Evolutionary conservation across 345 rosid genomes (phyloP), one percentile per base, ranked within the genome.

Genomic region (Dipteronia dyeriana): DNA sequence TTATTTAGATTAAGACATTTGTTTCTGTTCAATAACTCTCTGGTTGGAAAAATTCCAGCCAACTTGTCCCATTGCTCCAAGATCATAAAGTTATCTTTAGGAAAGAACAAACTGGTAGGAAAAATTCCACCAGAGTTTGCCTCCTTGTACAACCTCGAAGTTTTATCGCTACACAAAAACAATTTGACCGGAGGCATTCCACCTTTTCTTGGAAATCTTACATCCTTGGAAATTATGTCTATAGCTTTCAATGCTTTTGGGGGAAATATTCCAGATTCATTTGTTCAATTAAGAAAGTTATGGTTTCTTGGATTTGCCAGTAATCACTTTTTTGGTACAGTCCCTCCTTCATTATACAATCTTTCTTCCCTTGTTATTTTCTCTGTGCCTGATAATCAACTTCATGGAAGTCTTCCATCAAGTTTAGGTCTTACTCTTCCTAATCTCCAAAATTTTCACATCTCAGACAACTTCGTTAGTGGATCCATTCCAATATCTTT

Each of bases 271-370:
- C 81, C 51, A 3, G 71, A 23, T 45, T 4, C 45, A 3, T 22
- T 79, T 6, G 80, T 75, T 47, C 60, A 17, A 13, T 31, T 79
- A 12, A 51, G 34, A 41, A 68, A 67, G 43, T 68, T 83, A 13
- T 9, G 6, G 13, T 1, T 7, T 34, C 20, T 78, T 34, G 26
- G 7, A 14, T 13, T 81, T 3, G 45, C 51, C 7, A 23, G 8
- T 5, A 84, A 81, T 41, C 14, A 43, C 19, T 16, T 84, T 9
- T 54, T 17, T 4, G 84, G 84, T 8, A 47, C 47, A 2, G 20
- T 78, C 20, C 86, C 82, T 67, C 19, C 73, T 10, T 53, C 77
- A 2, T 17, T 84, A 5, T 78, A 57, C 54, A 72, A 75, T 75
- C 45, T 84, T 6, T 71, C 82, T 25, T 78, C 76, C 3, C 49